These are phyloP conservation scores for Ogataea chonburiensis DNA, from an alignment of 805 yeast species.

Conservation along the genomic window DNA sequence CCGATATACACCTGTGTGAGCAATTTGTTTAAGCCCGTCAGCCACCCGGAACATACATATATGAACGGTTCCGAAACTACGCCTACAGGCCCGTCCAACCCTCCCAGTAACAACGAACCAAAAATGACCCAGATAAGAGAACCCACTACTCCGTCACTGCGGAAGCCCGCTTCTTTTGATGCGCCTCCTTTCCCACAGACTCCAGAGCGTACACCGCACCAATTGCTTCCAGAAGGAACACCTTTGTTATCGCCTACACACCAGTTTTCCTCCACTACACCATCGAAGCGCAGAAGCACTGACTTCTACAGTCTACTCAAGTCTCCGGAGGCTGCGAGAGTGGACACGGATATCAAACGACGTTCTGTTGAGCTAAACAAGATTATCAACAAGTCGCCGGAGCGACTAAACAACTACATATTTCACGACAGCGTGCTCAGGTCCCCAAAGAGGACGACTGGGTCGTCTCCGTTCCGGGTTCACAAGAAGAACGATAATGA, in stretches of 20 bases:
- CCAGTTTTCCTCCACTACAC: conserved; percentile 21
- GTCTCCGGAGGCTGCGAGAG: conserved; percentile 33
- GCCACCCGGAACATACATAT: no score
- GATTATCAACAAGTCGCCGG: conserved; percentile 30
- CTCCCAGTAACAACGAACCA: not conserved
- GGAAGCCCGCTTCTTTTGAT: conserved; percentile 20
- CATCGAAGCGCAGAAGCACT: conserved; percentile 33
- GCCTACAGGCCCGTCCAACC: conserved; percentile 5
- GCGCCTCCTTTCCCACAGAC: conserved; percentile 28
- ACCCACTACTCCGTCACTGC: conserved; percentile 31
- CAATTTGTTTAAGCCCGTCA: no score
- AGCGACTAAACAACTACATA: conserved; percentile 23
- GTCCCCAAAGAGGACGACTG: conserved; percentile 25
- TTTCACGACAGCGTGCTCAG: conserved; percentile 28
- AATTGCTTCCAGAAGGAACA: conserved; percentile 30
- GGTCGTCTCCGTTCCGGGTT: conserved; percentile 25
- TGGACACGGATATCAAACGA: conserved; percentile 27
- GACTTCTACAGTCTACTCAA: conserved; percentile 37
- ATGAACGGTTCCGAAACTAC: conserved; percentile 8
- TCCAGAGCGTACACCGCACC: conserved; percentile 33
- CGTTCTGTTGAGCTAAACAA: conserved; percentile 34
- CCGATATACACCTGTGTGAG: no score
- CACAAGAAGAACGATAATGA: conserved; percentile 33
- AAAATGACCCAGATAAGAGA: conserved; percentile 15
- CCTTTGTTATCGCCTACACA: conserved; percentile 36